Conservation (phyloP, 129 eudicot genomes). For the Flaveria sonorensis region DNA sequence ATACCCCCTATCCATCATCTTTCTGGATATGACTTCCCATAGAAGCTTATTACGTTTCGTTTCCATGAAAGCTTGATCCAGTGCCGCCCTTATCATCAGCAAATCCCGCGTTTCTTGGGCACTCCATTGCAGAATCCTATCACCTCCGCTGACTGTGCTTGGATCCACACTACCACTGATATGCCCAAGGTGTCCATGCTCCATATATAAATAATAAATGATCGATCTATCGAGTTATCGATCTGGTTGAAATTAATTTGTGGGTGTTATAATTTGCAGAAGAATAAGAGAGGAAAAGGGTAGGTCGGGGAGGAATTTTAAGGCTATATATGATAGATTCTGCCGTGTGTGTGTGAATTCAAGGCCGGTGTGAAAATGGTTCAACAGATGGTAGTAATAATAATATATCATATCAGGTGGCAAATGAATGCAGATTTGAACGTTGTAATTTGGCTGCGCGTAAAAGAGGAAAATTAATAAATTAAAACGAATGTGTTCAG, state of each 20-base stretch:
- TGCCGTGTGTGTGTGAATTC: conserved; percentile 54
- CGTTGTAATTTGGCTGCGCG: not conserved
- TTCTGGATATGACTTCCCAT: conserved; percentile 72
- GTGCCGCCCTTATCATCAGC: conserved; percentile 64
- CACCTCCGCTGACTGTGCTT: conserved; percentile 34
- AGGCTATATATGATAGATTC: conserved; percentile 28
- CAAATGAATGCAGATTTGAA: conserved; percentile 29
- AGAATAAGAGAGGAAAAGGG: conserved; percentile 29
- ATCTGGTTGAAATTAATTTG: not conserved
- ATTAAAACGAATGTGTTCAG: conserved; percentile 25
- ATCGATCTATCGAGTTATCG: not conserved
- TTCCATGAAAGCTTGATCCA: conserved; percentile 78
- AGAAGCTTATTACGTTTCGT: conserved; percentile 76
- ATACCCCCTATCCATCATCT: conserved; percentile 78
- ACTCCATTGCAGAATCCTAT: conserved; percentile 92
- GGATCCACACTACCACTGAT: conserved; percentile 44
- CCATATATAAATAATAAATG: conserved; percentile 20
- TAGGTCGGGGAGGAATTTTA: conserved; percentile 21
- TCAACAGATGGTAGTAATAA: not conserved
- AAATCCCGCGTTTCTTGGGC: conserved; percentile 80
- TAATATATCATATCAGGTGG: conserved; percentile 18
- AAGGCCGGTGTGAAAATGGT: conserved; percentile 58
- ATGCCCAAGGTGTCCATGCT: conserved; percentile 39
- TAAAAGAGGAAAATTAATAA: not conserved
- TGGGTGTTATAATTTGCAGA: conserved; percentile 15